Conservation (phyloP, 768 basidiomycete genomes). For the Dioszegia hungarica region DNA sequence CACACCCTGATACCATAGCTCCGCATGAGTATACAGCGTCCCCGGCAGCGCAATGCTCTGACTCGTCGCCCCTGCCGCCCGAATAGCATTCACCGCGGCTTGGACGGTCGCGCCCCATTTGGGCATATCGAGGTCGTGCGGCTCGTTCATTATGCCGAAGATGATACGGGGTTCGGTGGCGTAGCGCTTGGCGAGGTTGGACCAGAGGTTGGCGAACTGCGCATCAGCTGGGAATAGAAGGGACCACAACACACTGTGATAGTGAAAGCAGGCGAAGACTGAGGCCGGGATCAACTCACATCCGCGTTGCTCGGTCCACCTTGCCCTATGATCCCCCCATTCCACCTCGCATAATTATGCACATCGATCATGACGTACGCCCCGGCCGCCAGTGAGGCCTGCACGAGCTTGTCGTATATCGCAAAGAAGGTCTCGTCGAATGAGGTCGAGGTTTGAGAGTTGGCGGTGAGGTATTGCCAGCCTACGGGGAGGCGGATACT, state of each 20-base stretch:
- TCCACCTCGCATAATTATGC: slow-evolving; percentile 62
- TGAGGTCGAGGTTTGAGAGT: slow-evolving; percentile 24
- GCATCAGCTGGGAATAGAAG: background rate
- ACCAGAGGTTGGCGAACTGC: slow-evolving; percentile 58
- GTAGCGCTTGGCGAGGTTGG: slow-evolving; percentile 56
- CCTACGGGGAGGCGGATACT: slow-evolving; percentile 60
- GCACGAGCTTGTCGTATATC: slow-evolving; percentile 55
- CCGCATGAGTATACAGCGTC: slow-evolving; percentile 56
- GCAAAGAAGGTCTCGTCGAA: slow-evolving; percentile 54
- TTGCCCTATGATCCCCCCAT: slow-evolving; percentile 60
- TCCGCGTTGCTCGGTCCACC: slow-evolving; percentile 58
- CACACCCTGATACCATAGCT: slow-evolving; percentile 55
- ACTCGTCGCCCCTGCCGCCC: slow-evolving; percentile 57
- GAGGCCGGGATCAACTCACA: slow-evolving; percentile 14
- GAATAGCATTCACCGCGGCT: slow-evolving; percentile 62
- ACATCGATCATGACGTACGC: slow-evolving; percentile 57
- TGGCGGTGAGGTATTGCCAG: slow-evolving; percentile 58
- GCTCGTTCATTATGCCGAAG: slow-evolving; percentile 61
- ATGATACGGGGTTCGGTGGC: slow-evolving; percentile 51
- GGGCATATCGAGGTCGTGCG: slow-evolving; percentile 55
- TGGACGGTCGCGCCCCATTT: slow-evolving; percentile 55
- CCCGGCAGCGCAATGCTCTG: slow-evolving; percentile 62
- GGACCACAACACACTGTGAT: too few species aligned
- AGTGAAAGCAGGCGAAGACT: too few species aligned
- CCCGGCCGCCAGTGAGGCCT: slow-evolving; percentile 54